phyloP scores from a whole-genome alignment of 2,329 filamentous ascomycete genomes.

The Neonectria faginata region DNA sequence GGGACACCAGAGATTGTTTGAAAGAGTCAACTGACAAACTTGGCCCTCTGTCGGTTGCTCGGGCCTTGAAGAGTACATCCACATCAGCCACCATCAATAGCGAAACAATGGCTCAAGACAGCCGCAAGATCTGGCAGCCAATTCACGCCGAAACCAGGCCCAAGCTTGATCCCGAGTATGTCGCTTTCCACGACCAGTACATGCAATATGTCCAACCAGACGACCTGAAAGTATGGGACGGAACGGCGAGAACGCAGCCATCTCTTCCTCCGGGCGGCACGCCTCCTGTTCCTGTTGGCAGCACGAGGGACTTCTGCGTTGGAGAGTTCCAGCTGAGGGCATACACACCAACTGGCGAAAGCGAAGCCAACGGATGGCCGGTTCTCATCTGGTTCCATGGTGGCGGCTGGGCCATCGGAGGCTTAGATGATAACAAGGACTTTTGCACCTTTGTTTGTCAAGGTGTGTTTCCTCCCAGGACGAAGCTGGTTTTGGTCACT shows the following conservation, averaged over 20 bases:
- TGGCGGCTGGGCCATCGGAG: constrained; percentile 52
- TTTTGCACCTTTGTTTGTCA: constrained; percentile 46
- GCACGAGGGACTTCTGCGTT: constrained; percentile 39
- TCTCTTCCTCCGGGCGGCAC: constrained; percentile 37
- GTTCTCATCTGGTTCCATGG: constrained; percentile 51
- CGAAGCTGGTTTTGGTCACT: background rate
- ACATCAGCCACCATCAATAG: no score
- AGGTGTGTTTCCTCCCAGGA: constrained; percentile 19
- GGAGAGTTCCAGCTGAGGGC: constrained; percentile 41
- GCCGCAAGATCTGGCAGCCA: constrained; percentile 40
- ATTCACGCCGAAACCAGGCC: constrained; percentile 43
- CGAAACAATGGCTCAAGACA: constrained; percentile 3
- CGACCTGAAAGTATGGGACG: constrained; percentile 48
- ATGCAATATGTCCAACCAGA: constrained; percentile 49
- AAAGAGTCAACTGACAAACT: background rate
- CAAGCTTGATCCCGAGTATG: constrained; percentile 50
- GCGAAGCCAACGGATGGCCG: constrained; percentile 44
- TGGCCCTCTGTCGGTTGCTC: no score
- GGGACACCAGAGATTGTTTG: background rate
- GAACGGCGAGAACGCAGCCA: constrained; percentile 37
- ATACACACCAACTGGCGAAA: constrained; percentile 40
- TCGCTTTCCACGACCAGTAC: constrained; percentile 49
- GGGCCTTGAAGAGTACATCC: no score
- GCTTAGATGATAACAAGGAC: constrained; percentile 47
- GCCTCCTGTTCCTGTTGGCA: constrained; percentile 38